Conservation (phyloP, 441 rosid genomes). For the Flueggea neowawraea region DNA sequence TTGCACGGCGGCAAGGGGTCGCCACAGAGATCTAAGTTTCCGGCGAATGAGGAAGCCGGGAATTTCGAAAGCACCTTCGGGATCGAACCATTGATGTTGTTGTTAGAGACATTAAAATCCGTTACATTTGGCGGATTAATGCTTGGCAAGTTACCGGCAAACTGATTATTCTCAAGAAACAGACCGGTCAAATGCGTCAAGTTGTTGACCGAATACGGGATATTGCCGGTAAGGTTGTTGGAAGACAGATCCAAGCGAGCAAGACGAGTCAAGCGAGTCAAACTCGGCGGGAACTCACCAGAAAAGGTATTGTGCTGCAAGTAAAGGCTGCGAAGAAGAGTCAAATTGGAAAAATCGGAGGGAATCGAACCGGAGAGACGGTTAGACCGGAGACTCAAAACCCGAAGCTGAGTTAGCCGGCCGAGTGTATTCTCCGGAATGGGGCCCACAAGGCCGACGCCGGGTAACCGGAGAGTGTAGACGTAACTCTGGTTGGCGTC, state of each 20-base stretch:
- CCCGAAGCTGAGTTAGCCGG: conserved; percentile 60
- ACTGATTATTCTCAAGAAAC: conserved; percentile 50
- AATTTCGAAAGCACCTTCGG: conserved; percentile 48
- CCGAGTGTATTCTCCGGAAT: conserved; percentile 72
- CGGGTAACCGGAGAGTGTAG: conserved; percentile 74
- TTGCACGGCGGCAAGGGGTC: conserved; percentile 60
- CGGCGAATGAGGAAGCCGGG: conserved; percentile 49
- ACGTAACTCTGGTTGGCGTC: conserved; percentile 47
- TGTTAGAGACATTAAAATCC: conserved; percentile 65
- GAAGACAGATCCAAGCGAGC: conserved; percentile 77
- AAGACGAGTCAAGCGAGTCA: conserved; percentile 46
- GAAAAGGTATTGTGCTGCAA: conserved; percentile 56
- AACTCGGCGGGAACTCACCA: conserved; percentile 53
- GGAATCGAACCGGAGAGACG: conserved; percentile 79
- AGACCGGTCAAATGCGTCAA: conserved; percentile 60
- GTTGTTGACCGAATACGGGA: conserved; percentile 70
- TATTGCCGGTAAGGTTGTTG: conserved; percentile 63
- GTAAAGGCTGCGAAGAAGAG: conserved; percentile 63
- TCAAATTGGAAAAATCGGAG: conserved; percentile 72
- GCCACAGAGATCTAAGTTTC: conserved; percentile 83
- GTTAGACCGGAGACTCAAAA: conserved; percentile 83
- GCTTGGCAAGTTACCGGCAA: conserved; percentile 71
- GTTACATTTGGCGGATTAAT: conserved; percentile 30
- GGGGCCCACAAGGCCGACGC: conserved; percentile 66
- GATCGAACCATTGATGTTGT: conserved; percentile 79